Conservation (phyloP, 495 filamentous ascomycete species). For the Podospora pseudoanserina region DNA sequence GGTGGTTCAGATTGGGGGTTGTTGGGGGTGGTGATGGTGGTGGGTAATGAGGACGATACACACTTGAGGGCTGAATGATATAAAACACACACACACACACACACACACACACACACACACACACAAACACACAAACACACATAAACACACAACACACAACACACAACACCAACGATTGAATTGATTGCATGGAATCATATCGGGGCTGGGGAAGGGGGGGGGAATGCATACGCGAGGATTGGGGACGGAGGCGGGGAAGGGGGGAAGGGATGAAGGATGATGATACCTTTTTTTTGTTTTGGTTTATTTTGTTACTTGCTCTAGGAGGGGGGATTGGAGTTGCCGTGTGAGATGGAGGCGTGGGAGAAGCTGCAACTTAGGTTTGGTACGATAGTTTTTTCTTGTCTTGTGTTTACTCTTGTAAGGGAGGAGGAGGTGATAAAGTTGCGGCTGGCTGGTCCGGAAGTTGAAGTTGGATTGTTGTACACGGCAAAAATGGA, state of each 20-base stretch:
- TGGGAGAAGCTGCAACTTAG: background rate
- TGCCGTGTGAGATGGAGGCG: background rate
- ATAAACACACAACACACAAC: background rate
- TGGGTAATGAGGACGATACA: background rate
- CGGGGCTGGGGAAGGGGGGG: background rate
- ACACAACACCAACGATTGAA: background rate
- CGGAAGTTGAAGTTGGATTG: constrained; percentile 1
- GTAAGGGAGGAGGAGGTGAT: background rate
- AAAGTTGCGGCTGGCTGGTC: constrained; percentile 7
- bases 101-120: background rate
- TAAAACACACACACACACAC: background rate
- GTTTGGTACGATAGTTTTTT: background rate
- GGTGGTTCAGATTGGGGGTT: background rate
- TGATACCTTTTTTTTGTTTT: background rate
- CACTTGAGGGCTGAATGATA: background rate
- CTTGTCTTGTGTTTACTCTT: background rate
- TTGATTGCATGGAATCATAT: background rate
- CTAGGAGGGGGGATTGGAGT: background rate
- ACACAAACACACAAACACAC: background rate
- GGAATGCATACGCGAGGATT: background rate
- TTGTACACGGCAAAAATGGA: too few relatives aligned
- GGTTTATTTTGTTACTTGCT: background rate
- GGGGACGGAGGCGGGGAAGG: background rate
- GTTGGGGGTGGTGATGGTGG: background rate
- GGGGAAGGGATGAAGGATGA: background rate